A percentile compares a stretch with the other conserved stretches of the same genome.
phyloP scores from a whole-genome alignment of 106 monocot species.

The Dendrobium officinale region DNA sequence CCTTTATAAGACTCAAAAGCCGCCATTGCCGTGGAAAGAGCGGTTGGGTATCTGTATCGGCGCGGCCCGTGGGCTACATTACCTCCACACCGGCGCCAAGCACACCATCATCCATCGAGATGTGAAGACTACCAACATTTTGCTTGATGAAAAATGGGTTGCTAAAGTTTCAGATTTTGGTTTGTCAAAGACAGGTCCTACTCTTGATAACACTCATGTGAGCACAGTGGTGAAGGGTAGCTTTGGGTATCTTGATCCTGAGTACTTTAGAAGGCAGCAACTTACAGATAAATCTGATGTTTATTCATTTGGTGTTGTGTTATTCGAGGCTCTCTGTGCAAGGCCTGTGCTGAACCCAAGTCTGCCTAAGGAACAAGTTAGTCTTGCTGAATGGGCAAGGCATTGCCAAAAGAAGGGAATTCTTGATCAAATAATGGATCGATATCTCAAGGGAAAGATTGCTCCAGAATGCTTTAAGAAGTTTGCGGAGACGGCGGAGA shows the following conservation, averaged over 20 bases:
- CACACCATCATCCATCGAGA: constrained; percentile 80
- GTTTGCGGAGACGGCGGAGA: constrained; percentile 53
- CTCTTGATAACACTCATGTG: constrained; percentile 48
- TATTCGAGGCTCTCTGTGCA: constrained; percentile 19
- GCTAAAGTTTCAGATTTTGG: constrained; percentile 79
- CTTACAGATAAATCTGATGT: constrained; percentile 25
- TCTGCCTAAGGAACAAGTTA: constrained; percentile 48
- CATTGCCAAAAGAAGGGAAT: constrained; percentile 37
- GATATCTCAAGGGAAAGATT: constrained; percentile 35
- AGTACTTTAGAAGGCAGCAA: constrained; percentile 22
- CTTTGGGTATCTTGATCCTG: constrained; percentile 22
- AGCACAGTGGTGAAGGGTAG: constrained; percentile 48
- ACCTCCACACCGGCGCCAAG: constrained; percentile 28
- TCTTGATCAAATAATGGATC: constrained; percentile 49
- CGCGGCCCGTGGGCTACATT: constrained; percentile 24
- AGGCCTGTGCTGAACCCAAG: constrained; percentile 34
- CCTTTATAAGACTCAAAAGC: constrained; percentile 44
- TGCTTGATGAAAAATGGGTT: constrained; percentile 58
- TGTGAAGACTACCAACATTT: constrained; percentile 88
- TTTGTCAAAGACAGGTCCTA: constrained; percentile 45
- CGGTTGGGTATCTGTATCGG: constrained; percentile 21
- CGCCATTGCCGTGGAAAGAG: constrained; percentile 43
- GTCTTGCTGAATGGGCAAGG: constrained; percentile 38
- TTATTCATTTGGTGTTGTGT: constrained; percentile 22
- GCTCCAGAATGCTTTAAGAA: constrained; percentile 46